Base-by-base conservation (phyloP, 768 basidiomycete species). In the Podaxis rugospora region DNA sequence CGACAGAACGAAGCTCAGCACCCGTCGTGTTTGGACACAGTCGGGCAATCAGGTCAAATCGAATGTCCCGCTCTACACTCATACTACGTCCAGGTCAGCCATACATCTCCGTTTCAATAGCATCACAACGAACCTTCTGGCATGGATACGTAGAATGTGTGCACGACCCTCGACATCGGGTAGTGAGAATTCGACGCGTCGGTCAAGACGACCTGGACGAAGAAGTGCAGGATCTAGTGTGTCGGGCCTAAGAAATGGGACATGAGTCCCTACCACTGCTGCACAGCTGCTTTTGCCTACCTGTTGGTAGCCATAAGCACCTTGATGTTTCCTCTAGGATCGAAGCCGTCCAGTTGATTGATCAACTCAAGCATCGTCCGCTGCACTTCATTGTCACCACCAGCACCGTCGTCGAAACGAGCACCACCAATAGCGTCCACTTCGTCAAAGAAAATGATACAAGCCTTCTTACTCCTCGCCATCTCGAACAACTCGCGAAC, bases 401-500 rank as follows among this genome's bases (percentile, higher is more conserved):
- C 97, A 35, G 95, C 97, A 57, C 97, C 97, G 70, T 99, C 97
- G 68, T 98, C 97, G 69, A 96, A 97, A 52, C 97, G 85, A 16
- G 97, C 97, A 57, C 97, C 97, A 72, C 97, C 97, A 63, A 98
- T 93, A 50, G 97, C 97, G 67, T 98, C 97, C 13, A 99, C 87
- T 80, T 98, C 97, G 67, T 99, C 97, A 66, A 99, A 98, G 78
- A 99, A 99, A 70, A 99, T 98, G 71, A 99, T 98, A 70, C 97
- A 98, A 1, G 97, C 97, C 75, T 98, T 98, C 80, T 98, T 98
- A 65, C 89, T 89, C 64, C 97, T 84, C 32, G 97, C 97, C 96
- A 98, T 98, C 76, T 98, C 97, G 74, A 99, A 99, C 61, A 98
- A 78, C 71, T 98, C 97, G 51, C 97, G 88, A 16, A 99, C 95